Conservation (phyloP, 2,329 filamentous ascomycete genomes). For the Pseudocercospora fuligena region DNA sequence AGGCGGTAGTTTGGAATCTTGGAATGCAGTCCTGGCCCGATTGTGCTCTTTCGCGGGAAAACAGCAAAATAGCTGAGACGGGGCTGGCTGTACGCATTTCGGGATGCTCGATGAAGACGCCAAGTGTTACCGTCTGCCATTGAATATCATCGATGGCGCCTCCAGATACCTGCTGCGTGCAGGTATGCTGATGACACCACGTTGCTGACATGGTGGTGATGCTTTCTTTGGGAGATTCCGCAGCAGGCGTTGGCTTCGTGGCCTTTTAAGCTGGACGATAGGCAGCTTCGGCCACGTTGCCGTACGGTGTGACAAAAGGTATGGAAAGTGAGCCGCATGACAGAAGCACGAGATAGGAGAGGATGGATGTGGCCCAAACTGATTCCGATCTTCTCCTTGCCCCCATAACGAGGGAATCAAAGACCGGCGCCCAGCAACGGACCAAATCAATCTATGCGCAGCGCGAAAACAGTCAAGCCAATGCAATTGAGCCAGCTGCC, state of each 20-base stretch:
- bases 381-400: slow-evolving; percentile 71
- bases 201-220: background rate
- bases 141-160: too few species aligned
- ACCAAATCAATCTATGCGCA: slow-evolving; percentile 66
- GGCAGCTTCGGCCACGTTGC: background rate
- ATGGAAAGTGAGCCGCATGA: background rate
- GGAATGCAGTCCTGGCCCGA: too few species aligned
- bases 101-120: background rate
- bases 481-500: slow-evolving; percentile 59
- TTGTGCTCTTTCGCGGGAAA: too few species aligned
- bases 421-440: slow-evolving; percentile 73
- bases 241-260: background rate
- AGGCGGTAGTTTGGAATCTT: too few species aligned
- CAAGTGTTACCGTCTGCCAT: too few species aligned
- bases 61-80: too few species aligned
- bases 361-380: slow-evolving; percentile 66
- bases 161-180: background rate
- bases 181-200: background rate
- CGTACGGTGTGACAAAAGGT: background rate
- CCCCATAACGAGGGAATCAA: slow-evolving; percentile 72
- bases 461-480: slow-evolving; percentile 67
- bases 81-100: background rate
- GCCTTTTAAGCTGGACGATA: background rate
- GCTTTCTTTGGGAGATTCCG: background rate
- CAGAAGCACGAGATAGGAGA: background rate